Evolutionary conservation across 2,329 filamentous ascomycete genomes (phyloP).

Genomic region (Cercospora sesami): DNA sequence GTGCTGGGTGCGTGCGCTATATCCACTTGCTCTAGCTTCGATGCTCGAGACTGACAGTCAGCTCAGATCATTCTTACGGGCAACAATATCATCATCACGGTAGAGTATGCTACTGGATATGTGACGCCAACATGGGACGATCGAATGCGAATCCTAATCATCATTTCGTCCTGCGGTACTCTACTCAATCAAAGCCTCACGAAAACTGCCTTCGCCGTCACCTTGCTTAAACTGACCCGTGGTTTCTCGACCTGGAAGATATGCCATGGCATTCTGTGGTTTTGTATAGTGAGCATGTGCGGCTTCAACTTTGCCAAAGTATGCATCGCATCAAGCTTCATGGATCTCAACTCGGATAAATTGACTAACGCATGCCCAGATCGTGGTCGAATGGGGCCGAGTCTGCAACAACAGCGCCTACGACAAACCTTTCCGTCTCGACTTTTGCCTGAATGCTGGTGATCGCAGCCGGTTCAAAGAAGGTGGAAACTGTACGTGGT

Average conservation of each 20-base stretch:
- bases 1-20: slow-evolving; percentile 38
- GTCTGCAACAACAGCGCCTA: slow-evolving; percentile 48
- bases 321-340: not conserved
- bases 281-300: slow-evolving; percentile 54
- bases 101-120: slow-evolving; percentile 54
- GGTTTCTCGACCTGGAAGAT: slow-evolving; percentile 28
- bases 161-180: slow-evolving; percentile 44
- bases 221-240: slow-evolving; percentile 47
- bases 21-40: not conserved
- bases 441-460: slow-evolving; percentile 46
- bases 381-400: slow-evolving; percentile 53
- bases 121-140: slow-evolving; percentile 52
- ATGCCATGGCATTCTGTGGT: slow-evolving; percentile 46
- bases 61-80: slow-evolving; percentile 45
- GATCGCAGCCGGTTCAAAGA: slow-evolving; percentile 51
- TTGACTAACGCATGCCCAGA: slow-evolving; percentile 17
- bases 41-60: slow-evolving; percentile 11
- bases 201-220: slow-evolving; percentile 45
- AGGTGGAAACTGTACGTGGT: slow-evolving; percentile 51
- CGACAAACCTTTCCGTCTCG: slow-evolving; percentile 51
- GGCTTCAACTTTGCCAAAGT: slow-evolving; percentile 50
- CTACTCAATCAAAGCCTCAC: slow-evolving; percentile 42
- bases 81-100: slow-evolving; percentile 50
- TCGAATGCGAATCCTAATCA: slow-evolving; percentile 57
- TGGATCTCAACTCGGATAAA: not conserved